Percentiles rank a stretch among this genome's conserved stretches.
phyloP scores from a whole-genome alignment of 2,329 filamentous ascomycete species.

The Xylariaceae sp. region DNA sequence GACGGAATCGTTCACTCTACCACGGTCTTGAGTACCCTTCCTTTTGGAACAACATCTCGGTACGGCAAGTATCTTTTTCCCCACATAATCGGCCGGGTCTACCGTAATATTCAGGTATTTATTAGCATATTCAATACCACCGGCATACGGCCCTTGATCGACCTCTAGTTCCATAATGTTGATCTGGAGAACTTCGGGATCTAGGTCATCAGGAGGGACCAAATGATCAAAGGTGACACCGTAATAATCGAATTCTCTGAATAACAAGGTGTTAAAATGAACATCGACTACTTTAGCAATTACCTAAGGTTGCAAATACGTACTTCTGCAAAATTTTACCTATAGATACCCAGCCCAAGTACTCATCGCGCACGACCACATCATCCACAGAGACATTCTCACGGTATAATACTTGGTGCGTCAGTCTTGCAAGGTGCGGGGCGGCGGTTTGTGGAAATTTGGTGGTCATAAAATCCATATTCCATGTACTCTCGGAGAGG shows the following conservation, averaged over 20 bases:
- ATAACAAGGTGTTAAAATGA: neutral
- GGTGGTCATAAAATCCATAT: neutral
- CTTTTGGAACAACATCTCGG: slow-evolving; percentile 46
- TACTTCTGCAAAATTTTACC: neutral
- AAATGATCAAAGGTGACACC: slow-evolving; percentile 46
- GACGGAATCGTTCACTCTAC: slow-evolving; percentile 33
- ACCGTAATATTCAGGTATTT: slow-evolving; percentile 38
- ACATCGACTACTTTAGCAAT: neutral
- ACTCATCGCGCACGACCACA: slow-evolving; percentile 12
- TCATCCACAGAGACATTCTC: slow-evolving; percentile 4
- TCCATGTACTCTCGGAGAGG: slow-evolving; percentile 18
- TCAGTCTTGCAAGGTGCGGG: slow-evolving; percentile 19
- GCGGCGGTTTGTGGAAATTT: slow-evolving; percentile 10
- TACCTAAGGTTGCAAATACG: too few relatives aligned
- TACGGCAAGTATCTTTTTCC: slow-evolving; percentile 44
- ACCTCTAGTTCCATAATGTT: slow-evolving; percentile 47
- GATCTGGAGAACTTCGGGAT: slow-evolving; percentile 46
- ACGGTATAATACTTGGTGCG: slow-evolving; percentile 13
- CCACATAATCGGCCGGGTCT: slow-evolving; percentile 41
- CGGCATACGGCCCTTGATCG: slow-evolving; percentile 35
- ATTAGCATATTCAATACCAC: slow-evolving; percentile 31
- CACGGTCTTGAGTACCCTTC: slow-evolving; percentile 40
- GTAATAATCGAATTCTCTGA: slow-evolving; percentile 40
- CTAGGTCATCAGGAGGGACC: slow-evolving; percentile 38
- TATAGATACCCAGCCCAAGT: slow-evolving; percentile 9